Base-by-base conservation (phyloP, 129 eudicot species). In the Silybum marianum region DNA sequence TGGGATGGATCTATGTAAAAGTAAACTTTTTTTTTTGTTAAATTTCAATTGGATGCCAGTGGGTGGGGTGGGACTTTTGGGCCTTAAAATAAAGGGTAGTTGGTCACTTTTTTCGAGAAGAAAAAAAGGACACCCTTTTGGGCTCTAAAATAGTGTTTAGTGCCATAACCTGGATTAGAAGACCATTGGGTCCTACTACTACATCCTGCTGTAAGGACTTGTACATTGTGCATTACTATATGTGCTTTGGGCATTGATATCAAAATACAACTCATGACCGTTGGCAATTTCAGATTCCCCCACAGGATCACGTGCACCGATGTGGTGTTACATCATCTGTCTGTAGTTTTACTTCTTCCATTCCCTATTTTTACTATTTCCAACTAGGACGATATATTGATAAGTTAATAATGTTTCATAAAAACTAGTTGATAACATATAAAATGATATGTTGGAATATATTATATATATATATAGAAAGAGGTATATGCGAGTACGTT, bases 241-340 rank as follows among this genome's bases (percentile, higher is more conserved):
- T 84, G 76, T 25, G n/a, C n/a, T n/a, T n/a, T n/a, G n/a, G n/a
- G n/a, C n/a, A n/a, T n/a, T n/a, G 60, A 28, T 21, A 9, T 40
- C 39, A 82, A 80, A 69, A 68, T 44, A 78, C 88, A 84, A 84
- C 82, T 73, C 84, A 78, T 70, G 82, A 72, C 86, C 77, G 85
- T 72, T 69, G 77, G 76, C 72, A 21, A 21, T 85, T 76, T 42
- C 32, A 80, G 86, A 78, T 85, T 85, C 88, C 85, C 84, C 85
- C 79, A 30, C 85, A 74, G 11, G 28, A 75, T 88, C 91, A 82
- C 88, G 88, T 73, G 87, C 82, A 73, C 78, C 86, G 62, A 84
- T 60, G 34, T 51, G 72, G 81, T 71, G 63, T 42, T 83, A 40
- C 83, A 72, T 71, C 44, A 77, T 78, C 73, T 24, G 46, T 38